Percentiles rank a stretch among this genome's conserved stretches.
These are phyloP conservation scores for Cystoderma amianthinum DNA, from an alignment of 768 basidiomycete genomes.

Conservation along the genomic window DNA sequence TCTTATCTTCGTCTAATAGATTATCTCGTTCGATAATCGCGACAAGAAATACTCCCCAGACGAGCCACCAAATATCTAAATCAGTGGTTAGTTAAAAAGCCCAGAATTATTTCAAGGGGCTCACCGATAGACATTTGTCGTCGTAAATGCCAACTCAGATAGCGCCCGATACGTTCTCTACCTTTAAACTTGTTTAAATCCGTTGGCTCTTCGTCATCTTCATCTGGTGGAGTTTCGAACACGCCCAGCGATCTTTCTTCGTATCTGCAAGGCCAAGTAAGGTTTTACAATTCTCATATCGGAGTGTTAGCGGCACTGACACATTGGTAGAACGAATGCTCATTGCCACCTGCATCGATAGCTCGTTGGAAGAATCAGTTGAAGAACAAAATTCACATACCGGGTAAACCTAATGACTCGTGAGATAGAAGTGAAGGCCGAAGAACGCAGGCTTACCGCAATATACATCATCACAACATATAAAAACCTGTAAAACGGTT, in stretches of 20 bases:
- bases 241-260: slow-evolving; percentile 70
- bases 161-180: slow-evolving; percentile 37
- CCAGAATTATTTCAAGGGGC: too few relatives aligned
- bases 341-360: slow-evolving; percentile 36
- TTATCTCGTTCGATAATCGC: slow-evolving; percentile 63
- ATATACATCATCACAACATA: slow-evolving; percentile 81
- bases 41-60: slow-evolving; percentile 63
- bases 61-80: slow-evolving; percentile 78
- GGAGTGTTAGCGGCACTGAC: slow-evolving; percentile 20
- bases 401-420: slow-evolving; percentile 37
- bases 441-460: slow-evolving; percentile 37
- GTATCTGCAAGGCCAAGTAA: slow-evolving; percentile 27
- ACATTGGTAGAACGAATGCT: slow-evolving; percentile 65
- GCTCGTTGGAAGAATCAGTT: background rate
- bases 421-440: slow-evolving; percentile 6
- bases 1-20: slow-evolving; percentile 45
- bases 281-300: background rate
- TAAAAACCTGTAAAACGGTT: slow-evolving; percentile 38
- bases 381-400: slow-evolving; percentile 16
- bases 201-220: slow-evolving; percentile 41
- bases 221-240: slow-evolving; percentile 45
- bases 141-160: slow-evolving; percentile 51
- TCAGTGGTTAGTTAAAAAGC: too few relatives aligned
- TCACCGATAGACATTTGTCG: slow-evolving; percentile 53
- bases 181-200: slow-evolving; percentile 26